These are phyloP conservation scores for Dendrobium nobile DNA, from an alignment of 106 monocot genomes.

Conservation along the genomic window DNA sequence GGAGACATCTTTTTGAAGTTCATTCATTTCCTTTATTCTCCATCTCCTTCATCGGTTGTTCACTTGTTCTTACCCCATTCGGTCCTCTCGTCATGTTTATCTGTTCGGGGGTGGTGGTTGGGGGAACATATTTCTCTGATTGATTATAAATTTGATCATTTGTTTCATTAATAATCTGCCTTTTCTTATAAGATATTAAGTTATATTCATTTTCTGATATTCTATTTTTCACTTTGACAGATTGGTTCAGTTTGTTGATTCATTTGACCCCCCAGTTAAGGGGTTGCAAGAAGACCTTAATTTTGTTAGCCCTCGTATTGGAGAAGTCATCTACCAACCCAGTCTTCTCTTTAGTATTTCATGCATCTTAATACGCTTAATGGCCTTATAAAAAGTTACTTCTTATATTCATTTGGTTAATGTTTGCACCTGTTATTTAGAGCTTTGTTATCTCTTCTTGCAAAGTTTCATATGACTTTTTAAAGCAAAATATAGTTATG, in stretches of 20 bases:
- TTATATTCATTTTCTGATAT: slow-evolving; percentile 3
- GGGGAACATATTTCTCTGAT: not conserved
- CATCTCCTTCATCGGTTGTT: too few species aligned
- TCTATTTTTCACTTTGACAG: slow-evolving; percentile 37
- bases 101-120: too few species aligned
- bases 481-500: not conserved
- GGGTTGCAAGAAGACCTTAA: slow-evolving; percentile 99
- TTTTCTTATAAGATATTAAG: not conserved
- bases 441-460: not conserved
- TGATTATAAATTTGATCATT: not conserved
- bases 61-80: too few species aligned
- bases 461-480: not conserved
- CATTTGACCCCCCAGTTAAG: slow-evolving; percentile 90
- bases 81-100: too few species aligned
- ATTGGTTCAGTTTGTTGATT: slow-evolving; percentile 96
- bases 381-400: not conserved
- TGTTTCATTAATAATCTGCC: not conserved
- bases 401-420: slow-evolving; percentile 1
- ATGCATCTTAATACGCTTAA: not conserved
- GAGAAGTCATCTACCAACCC: slow-evolving; percentile 57
- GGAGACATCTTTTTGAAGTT: too few species aligned
- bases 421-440: not conserved
- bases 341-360: not conserved
- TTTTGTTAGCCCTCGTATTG: slow-evolving; percentile 98
- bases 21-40: too few species aligned